Percentiles rank a stretch among this genome's conserved stretches.
phyloP scores from a whole-genome alignment of 2,329 filamentous ascomycete genomes.

The Aureobasidium subglaciale region DNA sequence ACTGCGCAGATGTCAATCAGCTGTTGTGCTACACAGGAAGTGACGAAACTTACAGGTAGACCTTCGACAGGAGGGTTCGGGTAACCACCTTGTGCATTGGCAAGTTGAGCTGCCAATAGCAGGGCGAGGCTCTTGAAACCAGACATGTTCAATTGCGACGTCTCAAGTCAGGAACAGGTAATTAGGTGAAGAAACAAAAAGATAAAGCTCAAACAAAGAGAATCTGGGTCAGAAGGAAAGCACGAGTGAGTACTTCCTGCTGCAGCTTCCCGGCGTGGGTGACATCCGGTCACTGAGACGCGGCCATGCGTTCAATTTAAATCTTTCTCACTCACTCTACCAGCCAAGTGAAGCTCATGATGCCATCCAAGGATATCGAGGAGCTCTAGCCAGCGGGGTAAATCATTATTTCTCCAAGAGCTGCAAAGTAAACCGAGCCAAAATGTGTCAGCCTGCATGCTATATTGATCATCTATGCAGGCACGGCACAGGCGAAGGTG shows the following conservation, averaged over 20 bases:
- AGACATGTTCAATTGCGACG: not conserved
- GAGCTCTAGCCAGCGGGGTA: conserved; percentile 1
- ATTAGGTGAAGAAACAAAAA: not conserved
- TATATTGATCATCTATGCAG: conserved; percentile 13
- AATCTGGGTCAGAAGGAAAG: not conserved
- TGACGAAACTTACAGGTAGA: conserved; percentile 15
- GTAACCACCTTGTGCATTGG: conserved; percentile 21
- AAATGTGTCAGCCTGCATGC: conserved; percentile 7
- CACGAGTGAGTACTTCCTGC: not conserved
- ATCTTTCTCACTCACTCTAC: not conserved
- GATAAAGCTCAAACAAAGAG: not conserved
- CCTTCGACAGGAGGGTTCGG: conserved; percentile 19
- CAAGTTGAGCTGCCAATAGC: conserved; percentile 27
- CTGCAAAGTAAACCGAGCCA: not conserved
- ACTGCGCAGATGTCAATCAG: conserved; percentile 14
- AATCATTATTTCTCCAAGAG: not conserved
- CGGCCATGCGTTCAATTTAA: conserved; percentile 6
- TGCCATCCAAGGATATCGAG: conserved; percentile 6
- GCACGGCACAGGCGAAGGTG: conserved; percentile 1
- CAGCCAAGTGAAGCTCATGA: not conserved
- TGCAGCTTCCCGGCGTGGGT: conserved; percentile 7
- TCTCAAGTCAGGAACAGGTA: not conserved
- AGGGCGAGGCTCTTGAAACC: conserved; percentile 9
- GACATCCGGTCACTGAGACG: not conserved
- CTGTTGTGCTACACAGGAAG: not conserved